Conservation (phyloP, 2,329 filamentous ascomycete species). For the Albophoma yamanashiensis region DNA sequence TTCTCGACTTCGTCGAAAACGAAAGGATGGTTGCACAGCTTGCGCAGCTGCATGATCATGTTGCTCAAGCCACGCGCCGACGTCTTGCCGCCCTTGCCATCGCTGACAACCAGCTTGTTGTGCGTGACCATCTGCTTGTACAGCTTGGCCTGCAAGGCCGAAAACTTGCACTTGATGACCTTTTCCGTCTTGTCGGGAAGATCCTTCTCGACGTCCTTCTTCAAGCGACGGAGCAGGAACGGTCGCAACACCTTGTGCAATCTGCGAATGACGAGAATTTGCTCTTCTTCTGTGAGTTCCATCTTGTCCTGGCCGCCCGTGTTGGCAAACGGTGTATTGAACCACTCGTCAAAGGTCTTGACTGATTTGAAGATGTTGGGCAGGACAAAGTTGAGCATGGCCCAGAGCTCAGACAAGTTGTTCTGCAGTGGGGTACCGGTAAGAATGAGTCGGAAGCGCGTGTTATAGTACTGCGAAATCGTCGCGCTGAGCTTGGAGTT, state of each 20-base stretch:
- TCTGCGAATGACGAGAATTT: slow-evolving; percentile 94
- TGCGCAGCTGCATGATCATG: slow-evolving; percentile 99
- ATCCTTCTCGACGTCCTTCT: slow-evolving; percentile 99
- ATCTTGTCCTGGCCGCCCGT: slow-evolving; percentile 97
- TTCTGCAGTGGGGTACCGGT: slow-evolving; percentile 97
- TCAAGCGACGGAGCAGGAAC: slow-evolving; percentile 94
- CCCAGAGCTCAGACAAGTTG: slow-evolving; percentile 92
- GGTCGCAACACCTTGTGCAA: slow-evolving; percentile 95
- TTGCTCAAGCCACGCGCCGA: slow-evolving; percentile 92
- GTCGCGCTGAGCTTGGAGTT: slow-evolving; percentile 94
- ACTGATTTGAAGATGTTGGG: slow-evolving; percentile 99
- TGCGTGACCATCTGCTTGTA: slow-evolving; percentile 97
- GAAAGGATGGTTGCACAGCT: slow-evolving; percentile 98
- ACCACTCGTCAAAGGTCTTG: slow-evolving; percentile 99
- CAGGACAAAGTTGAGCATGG: slow-evolving; percentile 94
- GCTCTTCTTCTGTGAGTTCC: slow-evolving; percentile 99
- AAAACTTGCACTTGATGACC: slow-evolving; percentile 99
- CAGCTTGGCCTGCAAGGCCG: slow-evolving; percentile 80
- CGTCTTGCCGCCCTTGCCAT: slow-evolving; percentile 91
- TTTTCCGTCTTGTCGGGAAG: slow-evolving; percentile 97
- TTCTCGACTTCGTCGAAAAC: slow-evolving; percentile 98
- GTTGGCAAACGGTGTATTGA: slow-evolving; percentile 98
- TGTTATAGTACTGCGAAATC: slow-evolving; percentile 89
- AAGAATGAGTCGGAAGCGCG: slow-evolving; percentile 89
- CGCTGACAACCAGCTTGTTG: slow-evolving; percentile 88